Evolutionary conservation across 306 rosid genomes (phyloP).

Genomic region (Fragaria ananassa): DNA sequence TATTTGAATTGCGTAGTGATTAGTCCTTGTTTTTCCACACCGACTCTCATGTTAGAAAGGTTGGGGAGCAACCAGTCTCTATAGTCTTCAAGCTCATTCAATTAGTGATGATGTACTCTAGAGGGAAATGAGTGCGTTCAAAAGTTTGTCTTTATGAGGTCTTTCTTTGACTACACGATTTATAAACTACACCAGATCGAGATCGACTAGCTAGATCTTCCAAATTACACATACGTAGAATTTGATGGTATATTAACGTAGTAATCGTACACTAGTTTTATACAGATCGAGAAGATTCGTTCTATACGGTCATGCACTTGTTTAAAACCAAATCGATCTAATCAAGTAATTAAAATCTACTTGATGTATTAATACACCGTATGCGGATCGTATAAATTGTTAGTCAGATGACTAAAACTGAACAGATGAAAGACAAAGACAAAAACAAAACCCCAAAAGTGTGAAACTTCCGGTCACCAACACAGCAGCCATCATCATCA

Average conservation of each 20-base stretch:
- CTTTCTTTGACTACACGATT: neutral
- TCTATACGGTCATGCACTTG: neutral
- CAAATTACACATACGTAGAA: neutral
- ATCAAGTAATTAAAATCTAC: neutral
- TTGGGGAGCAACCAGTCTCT: neutral
- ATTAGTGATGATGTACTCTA: neutral
- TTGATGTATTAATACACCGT: neutral
- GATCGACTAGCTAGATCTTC: neutral
- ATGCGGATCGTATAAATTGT: no score
- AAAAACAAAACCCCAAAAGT: neutral
- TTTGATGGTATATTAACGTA: neutral
- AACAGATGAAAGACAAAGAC: neutral
- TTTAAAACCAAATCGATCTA: no score
- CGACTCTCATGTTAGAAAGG: neutral
- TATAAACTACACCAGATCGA: neutral
- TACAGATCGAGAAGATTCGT: no score
- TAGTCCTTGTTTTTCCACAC: neutral
- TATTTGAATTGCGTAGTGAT: neutral
- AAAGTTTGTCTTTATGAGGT: neutral
- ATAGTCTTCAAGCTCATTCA: neutral
- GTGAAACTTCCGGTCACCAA: constrained; percentile 10
- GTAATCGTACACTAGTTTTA: no score
- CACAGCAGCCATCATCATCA: neutral
- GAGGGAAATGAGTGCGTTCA: neutral
- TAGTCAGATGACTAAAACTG: neutral